A percentile compares a stretch with the other conserved stretches of the same genome.
These are phyloP conservation scores for Diphasiastrum complanatum DNA, from an alignment of 83 land plant species.

Conservation along the genomic window DNA sequence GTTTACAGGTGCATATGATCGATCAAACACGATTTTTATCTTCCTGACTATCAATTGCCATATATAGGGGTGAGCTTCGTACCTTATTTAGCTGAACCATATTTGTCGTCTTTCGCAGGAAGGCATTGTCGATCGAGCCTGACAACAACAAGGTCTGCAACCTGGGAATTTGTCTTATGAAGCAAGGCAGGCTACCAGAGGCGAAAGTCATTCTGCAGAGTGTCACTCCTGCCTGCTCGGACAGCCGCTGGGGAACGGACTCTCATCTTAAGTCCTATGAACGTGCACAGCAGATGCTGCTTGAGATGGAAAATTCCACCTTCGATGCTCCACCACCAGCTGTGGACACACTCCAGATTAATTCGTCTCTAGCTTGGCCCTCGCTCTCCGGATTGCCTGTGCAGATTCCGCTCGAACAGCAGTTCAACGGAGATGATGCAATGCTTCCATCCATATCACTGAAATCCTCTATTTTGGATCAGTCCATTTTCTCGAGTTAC, in stretches of 20 bases:
- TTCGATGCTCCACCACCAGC: slow-evolving; percentile 11
- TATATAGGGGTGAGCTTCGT: no score
- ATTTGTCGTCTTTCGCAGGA: slow-evolving; percentile 37
- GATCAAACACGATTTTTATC: neutral
- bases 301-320: slow-evolving; percentile 43
- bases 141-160: slow-evolving; percentile 99
- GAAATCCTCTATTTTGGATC: neutral
- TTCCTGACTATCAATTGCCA: no score
- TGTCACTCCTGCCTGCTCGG: slow-evolving; percentile 62
- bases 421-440: neutral
- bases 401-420: no score
- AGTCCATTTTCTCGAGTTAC: neutral
- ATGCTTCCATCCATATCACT: neutral
- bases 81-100: no score
- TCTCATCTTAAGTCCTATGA: slow-evolving; percentile 94
- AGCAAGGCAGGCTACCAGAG: slow-evolving; percentile 77
- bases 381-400: no score
- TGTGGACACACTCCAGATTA: slow-evolving; percentile 22
- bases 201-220: slow-evolving; percentile 67
- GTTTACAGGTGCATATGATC: slow-evolving; percentile 24
- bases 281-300: slow-evolving; percentile 94
- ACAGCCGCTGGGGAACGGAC: slow-evolving; percentile 62
- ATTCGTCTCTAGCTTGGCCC: slow-evolving; percentile 39
- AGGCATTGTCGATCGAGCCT: slow-evolving; percentile 69
- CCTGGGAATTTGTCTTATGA: slow-evolving; percentile 93